Evolutionary conservation across 169 alveolate species (phyloP), one percentile per base, ranked within the genome.

Genomic region (Plasmodium billcollinsi): DNA sequence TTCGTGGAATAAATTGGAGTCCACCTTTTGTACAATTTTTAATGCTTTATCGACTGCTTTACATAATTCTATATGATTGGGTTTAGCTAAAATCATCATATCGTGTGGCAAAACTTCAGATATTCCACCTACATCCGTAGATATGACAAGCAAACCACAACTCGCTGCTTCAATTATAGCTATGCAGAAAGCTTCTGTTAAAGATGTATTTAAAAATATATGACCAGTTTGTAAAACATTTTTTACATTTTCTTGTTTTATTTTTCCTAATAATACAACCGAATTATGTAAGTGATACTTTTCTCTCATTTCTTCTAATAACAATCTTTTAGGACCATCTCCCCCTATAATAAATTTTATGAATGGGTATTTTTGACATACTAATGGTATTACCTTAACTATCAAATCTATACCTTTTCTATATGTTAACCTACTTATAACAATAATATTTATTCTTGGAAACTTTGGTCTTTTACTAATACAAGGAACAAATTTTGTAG

Each of bases 101-200:
- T 94, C 96, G 5, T 70, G 75, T 0, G 96, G 96, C 26, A 94
- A 69, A 6, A 94, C 98, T 73, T 98, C 99, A 1, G 99, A 98
- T 0, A 98, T 97, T 2, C 99, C 99, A 9, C 99, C 99, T 14
- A 98, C 99, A 90, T 97, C 95, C 20, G 99, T 98, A 1, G 99
- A 95, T 6, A 99, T 99, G 15, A 98, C 98, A 70, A 97, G 94
- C 20, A 99, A 93, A 5, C 99, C 99, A 61, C 99, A 98, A n/a
- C 99, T 97, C 14, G 99, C 99, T 20, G 99, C 99, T 92, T 99
- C 99, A 20, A 90, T 73, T 3, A 98, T 97, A 26, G 99, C 99
- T n/a, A 98, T 98, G 92, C 99, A 98, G 95, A 99, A 98, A 5
- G 99, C 99, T 93, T 98, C 99, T 5, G 99, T 98, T 74, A 98